Evolutionary conservation across 1,284 basidiomycete species (phyloP).

Genomic region (Puccinia polysora): DNA sequence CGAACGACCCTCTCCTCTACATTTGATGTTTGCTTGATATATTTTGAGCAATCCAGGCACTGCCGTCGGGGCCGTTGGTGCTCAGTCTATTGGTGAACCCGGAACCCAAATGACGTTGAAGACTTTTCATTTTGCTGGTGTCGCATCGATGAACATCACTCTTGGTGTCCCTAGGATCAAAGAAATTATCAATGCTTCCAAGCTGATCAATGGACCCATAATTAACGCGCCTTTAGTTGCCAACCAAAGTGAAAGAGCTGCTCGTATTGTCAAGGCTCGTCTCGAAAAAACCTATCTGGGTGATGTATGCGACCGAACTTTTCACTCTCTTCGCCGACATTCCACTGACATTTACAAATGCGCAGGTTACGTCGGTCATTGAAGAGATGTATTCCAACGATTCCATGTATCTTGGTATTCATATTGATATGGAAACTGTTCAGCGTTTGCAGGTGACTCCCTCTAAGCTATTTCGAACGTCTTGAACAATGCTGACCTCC

Average conservation of each 20-base stretch:
- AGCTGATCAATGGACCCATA: slow-evolving; percentile 93
- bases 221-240: slow-evolving; percentile 92
- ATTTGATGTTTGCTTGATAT: too few relatives aligned
- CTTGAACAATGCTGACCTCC: neutral
- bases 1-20: neutral
- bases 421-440: slow-evolving; percentile 84
- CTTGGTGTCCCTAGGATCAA: slow-evolving; percentile 99
- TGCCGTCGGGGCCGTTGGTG: slow-evolving; percentile 95
- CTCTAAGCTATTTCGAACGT: neutral
- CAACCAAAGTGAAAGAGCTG: slow-evolving; percentile 64
- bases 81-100: slow-evolving; percentile 98
- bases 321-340: neutral
- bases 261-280: slow-evolving; percentile 93
- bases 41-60: slow-evolving; percentile 57
- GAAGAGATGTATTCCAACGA: slow-evolving; percentile 94
- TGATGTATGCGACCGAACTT: slow-evolving; percentile 56
- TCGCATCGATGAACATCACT: slow-evolving; percentile 99
- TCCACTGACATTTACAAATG: neutral
- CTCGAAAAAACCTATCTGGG: slow-evolving; percentile 92
- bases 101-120: slow-evolving; percentile 99
- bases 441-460: slow-evolving; percentile 68
- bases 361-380: slow-evolving; percentile 71
- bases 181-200: slow-evolving; percentile 99
- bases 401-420: slow-evolving; percentile 87
- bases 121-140: slow-evolving; percentile 99